These are phyloP conservation scores for Salvia miltiorrhiza DNA, from an alignment of 257 asterid species.

Conservation along the genomic window DNA sequence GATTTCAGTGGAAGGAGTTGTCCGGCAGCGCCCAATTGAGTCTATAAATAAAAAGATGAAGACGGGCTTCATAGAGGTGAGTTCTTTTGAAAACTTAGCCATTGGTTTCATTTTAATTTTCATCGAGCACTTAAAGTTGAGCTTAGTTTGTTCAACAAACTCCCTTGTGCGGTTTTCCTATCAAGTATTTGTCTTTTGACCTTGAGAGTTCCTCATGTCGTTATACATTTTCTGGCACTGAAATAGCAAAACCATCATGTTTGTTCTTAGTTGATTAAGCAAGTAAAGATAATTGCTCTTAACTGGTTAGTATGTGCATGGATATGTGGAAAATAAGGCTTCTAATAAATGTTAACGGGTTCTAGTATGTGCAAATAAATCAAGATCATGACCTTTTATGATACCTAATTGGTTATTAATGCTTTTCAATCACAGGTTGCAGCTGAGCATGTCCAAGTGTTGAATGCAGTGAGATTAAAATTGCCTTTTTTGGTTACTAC, in stretches of 20 bases:
- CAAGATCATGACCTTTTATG: background rate
- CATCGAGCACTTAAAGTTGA: background rate
- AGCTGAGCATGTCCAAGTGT: slow-evolving; percentile 69
- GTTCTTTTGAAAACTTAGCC: background rate
- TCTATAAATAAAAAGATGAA: slow-evolving; percentile 82
- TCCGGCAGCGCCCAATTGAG: slow-evolving; percentile 74
- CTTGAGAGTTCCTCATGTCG: background rate
- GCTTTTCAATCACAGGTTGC: slow-evolving; percentile 50
- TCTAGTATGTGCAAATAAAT: background rate
- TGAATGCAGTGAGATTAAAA: slow-evolving; percentile 78
- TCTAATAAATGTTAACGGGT: background rate
- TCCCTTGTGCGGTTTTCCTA: background rate
- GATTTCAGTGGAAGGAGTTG: slow-evolving; percentile 81
- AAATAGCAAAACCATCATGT: background rate
- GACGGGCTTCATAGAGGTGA: slow-evolving; percentile 91
- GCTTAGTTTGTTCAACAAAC: background rate
- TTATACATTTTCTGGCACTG: background rate
- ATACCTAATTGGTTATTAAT: background rate
- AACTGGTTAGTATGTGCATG: background rate
- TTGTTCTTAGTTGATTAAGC: background rate
- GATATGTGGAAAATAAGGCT: background rate
- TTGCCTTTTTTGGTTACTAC: slow-evolving; percentile 92
- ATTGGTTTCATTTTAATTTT: background rate
- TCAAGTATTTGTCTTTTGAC: background rate
- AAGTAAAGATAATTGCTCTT: background rate